Percentiles rank a stretch among this genome's conserved stretches.
Conservation (phyloP, 768 basidiomycete genomes). For the Lactarius quietus region DNA sequence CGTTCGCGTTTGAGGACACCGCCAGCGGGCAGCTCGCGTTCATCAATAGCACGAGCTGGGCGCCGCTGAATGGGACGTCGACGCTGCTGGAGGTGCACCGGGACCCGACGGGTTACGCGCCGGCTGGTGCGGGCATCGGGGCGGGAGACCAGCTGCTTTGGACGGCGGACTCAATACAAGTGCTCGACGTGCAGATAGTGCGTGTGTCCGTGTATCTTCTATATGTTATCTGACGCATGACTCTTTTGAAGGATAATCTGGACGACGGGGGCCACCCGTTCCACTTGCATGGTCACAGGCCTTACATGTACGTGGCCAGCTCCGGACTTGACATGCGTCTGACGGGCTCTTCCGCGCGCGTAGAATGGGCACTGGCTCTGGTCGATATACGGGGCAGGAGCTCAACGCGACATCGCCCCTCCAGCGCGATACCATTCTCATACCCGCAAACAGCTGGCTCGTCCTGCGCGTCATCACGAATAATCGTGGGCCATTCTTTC, state of each 20-base stretch:
- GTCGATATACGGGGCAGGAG: slow-evolving; percentile 18
- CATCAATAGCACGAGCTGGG: slow-evolving; percentile 22
- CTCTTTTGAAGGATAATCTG: slow-evolving; percentile 12
- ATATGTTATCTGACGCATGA: background rate
- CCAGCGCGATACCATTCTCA: slow-evolving; percentile 21
- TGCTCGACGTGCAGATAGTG: slow-evolving; percentile 17
- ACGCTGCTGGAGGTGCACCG: slow-evolving; percentile 19
- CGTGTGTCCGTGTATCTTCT: background rate
- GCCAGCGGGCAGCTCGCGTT: slow-evolving; percentile 15
- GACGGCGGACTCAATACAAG: slow-evolving; percentile 23
- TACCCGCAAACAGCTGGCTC: slow-evolving; percentile 18
- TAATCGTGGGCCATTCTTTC: slow-evolving; percentile 17
- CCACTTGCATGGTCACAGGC: slow-evolving; percentile 21
- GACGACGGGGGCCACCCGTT: slow-evolving; percentile 25
- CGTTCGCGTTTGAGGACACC: slow-evolving; percentile 17
- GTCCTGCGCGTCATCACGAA: slow-evolving; percentile 21
- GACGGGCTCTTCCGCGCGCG: background rate
- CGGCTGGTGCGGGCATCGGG: background rate
- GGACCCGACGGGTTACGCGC: background rate
- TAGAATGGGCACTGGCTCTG: slow-evolving; percentile 20
- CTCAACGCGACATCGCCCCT: slow-evolving; percentile 19
- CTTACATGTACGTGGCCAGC: slow-evolving; percentile 16
- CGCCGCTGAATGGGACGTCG: slow-evolving; percentile 14
- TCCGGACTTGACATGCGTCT: background rate
- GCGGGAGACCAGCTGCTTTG: slow-evolving; percentile 12